phyloP scores from a whole-genome alignment of 495 filamentous ascomycete species.

The Aspergillus funiculosus region DNA sequence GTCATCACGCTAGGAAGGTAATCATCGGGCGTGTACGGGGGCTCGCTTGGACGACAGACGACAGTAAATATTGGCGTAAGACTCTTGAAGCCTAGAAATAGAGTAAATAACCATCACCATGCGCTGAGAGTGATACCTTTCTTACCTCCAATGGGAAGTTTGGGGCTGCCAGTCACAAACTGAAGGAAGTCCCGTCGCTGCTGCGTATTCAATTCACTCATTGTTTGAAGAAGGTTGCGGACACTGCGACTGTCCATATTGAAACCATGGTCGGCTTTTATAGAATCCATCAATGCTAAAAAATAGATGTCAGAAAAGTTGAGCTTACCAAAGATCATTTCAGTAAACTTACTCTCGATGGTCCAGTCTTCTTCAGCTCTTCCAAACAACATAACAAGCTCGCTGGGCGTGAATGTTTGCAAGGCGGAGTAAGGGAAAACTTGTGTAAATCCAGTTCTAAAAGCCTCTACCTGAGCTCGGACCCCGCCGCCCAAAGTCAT shows the following conservation, averaged over 20 bases:
- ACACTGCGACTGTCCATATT: slow-evolving; percentile 99
- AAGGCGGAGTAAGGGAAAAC: slow-evolving; percentile 94
- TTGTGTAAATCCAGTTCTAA: slow-evolving; percentile 85
- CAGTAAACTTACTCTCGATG: slow-evolving; percentile 70
- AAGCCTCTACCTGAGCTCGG: slow-evolving; percentile 82
- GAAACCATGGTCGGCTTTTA: slow-evolving; percentile 99
- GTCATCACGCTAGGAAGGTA: slow-evolving; percentile 99
- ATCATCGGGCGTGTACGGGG: slow-evolving; percentile 90
- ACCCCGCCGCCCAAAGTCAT: slow-evolving; percentile 86
- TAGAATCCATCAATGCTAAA: slow-evolving; percentile 88
- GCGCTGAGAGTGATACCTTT: slow-evolving; percentile 1
- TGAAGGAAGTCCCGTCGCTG: slow-evolving; percentile 94
- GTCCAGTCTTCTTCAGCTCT: slow-evolving; percentile 95
- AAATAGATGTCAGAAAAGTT: slow-evolving; percentile 16
- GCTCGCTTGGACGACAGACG: slow-evolving; percentile 95
- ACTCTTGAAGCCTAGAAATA: slow-evolving; percentile 77
- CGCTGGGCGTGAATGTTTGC: slow-evolving; percentile 90
- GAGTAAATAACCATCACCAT: slow-evolving; percentile 21
- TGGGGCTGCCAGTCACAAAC: slow-evolving; percentile 97
- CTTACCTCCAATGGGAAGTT: slow-evolving; percentile 96
- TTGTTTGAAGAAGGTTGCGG: slow-evolving; percentile 84
- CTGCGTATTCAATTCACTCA: slow-evolving; percentile 75
- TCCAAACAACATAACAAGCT: slow-evolving; percentile 95
- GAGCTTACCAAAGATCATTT: background rate
- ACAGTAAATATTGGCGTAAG: slow-evolving; percentile 98